Evolutionary conservation across 345 rosid species (phyloP).

Genomic region (Rhizophora apiculata): DNA sequence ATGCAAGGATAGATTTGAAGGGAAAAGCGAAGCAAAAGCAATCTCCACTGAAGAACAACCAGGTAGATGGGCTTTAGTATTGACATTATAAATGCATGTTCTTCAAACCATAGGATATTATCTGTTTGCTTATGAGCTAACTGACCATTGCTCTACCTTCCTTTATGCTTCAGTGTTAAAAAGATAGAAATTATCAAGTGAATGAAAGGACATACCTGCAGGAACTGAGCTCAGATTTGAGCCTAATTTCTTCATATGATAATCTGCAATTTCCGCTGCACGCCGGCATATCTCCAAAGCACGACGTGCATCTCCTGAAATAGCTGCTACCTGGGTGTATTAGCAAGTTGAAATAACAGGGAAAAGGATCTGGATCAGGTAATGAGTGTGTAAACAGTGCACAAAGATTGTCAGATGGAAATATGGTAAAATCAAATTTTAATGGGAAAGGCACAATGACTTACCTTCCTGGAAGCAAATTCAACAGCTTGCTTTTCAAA

Average conservation of each 20-base stretch:
- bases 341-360: slow-evolving; percentile 3
- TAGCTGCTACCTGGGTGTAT: slow-evolving; percentile 71
- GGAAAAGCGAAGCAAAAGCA: not conserved
- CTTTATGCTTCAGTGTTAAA: slow-evolving; percentile 1
- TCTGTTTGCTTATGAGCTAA: not conserved
- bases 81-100: not conserved
- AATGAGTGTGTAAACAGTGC: not conserved
- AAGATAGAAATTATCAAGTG: not conserved
- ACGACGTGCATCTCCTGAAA: slow-evolving; percentile 97
- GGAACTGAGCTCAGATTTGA: slow-evolving; percentile 21
- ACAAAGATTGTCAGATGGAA: not conserved
- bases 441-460: slow-evolving; percentile 5
- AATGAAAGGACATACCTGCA: slow-evolving; percentile 32
- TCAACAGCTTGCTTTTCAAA: slow-evolving; percentile 93
- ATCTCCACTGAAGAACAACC: too few species aligned
- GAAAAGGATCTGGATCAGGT: not conserved
- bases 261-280: slow-evolving; percentile 91
- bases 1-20: not conserved
- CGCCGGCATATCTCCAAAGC: slow-evolving; percentile 96
- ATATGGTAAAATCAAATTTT: not conserved
- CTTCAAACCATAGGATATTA: not conserved
- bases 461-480: slow-evolving; percentile 89
- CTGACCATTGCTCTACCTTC: not conserved
- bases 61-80: not conserved
- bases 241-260: slow-evolving; percentile 43